Evolutionary conservation across 2,329 filamentous ascomycete genomes (phyloP).

Genomic region (Botryosphaeria agaves): DNA sequence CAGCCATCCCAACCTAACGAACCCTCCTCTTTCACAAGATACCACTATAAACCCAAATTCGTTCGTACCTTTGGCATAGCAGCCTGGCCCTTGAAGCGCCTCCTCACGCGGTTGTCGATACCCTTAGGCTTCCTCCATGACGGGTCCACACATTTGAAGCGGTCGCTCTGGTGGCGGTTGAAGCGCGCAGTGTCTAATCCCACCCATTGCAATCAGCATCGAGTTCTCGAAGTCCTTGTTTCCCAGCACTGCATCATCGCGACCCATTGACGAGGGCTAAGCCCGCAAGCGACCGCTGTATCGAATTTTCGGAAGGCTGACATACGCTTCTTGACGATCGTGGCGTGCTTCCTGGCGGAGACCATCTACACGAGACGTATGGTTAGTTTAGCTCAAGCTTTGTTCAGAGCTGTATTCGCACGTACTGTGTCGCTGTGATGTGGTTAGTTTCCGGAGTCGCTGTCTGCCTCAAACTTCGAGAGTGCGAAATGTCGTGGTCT

Average conservation of each 20-base stretch:
- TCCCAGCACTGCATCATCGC: no score
- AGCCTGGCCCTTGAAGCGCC: slow-evolving; percentile 91
- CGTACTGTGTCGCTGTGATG: background rate
- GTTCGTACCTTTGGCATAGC: slow-evolving; percentile 92
- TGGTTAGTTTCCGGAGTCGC: background rate
- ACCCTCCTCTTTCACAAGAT: slow-evolving; percentile 3
- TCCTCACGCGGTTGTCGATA: slow-evolving; percentile 96
- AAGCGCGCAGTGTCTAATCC: slow-evolving; percentile 69
- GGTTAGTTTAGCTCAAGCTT: no score
- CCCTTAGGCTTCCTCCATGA: slow-evolving; percentile 99
- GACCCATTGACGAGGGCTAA: no score
- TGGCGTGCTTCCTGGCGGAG: slow-evolving; percentile 97
- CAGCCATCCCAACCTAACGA: slow-evolving; percentile 1
- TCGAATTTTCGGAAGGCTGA: no score
- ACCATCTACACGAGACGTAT: slow-evolving; percentile 81
- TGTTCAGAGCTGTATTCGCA: no score
- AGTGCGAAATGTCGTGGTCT: background rate
- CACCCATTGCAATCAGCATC: no score
- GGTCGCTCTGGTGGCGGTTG: slow-evolving; percentile 93
- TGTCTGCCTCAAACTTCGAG: background rate
- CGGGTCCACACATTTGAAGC: slow-evolving; percentile 78
- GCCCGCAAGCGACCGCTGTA: no score
- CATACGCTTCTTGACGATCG: slow-evolving; percentile 99
- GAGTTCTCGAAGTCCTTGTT: no score
- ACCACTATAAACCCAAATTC: no score